Evolutionary conservation across 2,329 filamentous ascomycete species (phyloP), one percentile per base, ranked within the genome.

Genomic region (Neopestalotiopsis sp.): DNA sequence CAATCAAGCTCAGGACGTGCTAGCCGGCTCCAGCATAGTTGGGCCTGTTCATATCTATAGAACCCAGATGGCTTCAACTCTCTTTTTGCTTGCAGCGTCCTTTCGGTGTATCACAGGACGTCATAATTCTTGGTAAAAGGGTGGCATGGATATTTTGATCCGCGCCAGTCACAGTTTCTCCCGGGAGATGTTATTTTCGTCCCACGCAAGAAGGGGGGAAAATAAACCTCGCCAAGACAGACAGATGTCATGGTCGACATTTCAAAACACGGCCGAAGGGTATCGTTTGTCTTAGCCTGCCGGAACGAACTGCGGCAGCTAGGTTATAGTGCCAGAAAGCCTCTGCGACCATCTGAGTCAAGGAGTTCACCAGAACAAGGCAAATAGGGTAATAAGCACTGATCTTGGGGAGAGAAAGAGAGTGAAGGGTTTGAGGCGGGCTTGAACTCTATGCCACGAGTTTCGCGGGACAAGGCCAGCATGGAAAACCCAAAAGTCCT

Each of bases 151-250:
- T 53, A 20, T 53, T 20, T 53, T 10, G 45, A 17, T 53, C 34
- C 34, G 34, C 34, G 34, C 34, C 45, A 53, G 7, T 20, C 45
- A 53, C 45, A n/a, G 17, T 53, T 7, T 53, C 14, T 20, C 45
- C 45, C 45, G 9, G 17, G 45, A 53, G n/a, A n/a, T 53, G 45
- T 53, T 53, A 53, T 53, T 53, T 53, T 53, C 45, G 45, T 53
- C 45, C 45, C 17, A 17, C 4, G 20, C 45, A 17, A 13, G n/a
- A 5, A 49, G 13, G 4, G 6, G 9, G 6, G n/a, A 20, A 10
- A 53, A 53, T n/a, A n/a, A 53, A 53, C 14, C 45, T 53, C 45
- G 45, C 45, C 45, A 53, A 53, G 45, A 53, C 45, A 53, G 45
- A n/a, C 45, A 53, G n/a, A 53, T 53, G 45, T 53, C 45, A 53